These are phyloP conservation scores for Ophiostoma pallidulum DNA, from an alignment of 2,329 filamentous ascomycete species.

Conservation along the genomic window DNA sequence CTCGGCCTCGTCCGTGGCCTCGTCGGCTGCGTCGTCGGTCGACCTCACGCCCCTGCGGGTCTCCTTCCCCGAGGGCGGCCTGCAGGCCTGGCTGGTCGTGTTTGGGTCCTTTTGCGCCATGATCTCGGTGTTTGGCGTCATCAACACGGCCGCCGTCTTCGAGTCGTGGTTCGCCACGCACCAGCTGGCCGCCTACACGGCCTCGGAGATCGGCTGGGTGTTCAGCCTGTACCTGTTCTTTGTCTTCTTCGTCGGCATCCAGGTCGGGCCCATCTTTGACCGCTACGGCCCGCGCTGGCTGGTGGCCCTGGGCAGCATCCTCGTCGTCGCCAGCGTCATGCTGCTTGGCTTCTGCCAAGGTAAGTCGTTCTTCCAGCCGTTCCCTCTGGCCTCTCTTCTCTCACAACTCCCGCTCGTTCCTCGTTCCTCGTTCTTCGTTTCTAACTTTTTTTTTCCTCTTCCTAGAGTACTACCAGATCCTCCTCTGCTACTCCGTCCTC, in stretches of 20 bases:
- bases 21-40: background rate
- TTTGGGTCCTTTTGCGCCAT: slow-evolving; percentile 67
- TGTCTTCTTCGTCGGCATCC: slow-evolving; percentile 71
- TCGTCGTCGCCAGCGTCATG: slow-evolving; percentile 53
- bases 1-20: slow-evolving; percentile 1
- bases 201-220: slow-evolving; percentile 73
- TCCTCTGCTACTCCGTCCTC: slow-evolving; percentile 65
- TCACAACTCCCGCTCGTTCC: too few relatives aligned
- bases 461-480: slow-evolving; percentile 74
- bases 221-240: slow-evolving; percentile 74
- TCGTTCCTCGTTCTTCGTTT: too few relatives aligned
- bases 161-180: slow-evolving; percentile 66
- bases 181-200: slow-evolving; percentile 58
- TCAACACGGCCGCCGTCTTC: slow-evolving; percentile 68
- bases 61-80: slow-evolving; percentile 66
- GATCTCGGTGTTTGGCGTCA: slow-evolving; percentile 59
- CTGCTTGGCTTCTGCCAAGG: slow-evolving; percentile 59
- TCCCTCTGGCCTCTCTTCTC: too few relatives aligned
- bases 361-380: too few relatives aligned
- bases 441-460: too few relatives aligned
- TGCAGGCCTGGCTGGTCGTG: slow-evolving; percentile 64
- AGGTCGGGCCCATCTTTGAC: slow-evolving; percentile 77
- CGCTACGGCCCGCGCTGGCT: slow-evolving; percentile 59
- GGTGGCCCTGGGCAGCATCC: slow-evolving; percentile 53
- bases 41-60: slow-evolving; percentile 12